Percentiles rank a stretch among this genome's conserved stretches.
These are phyloP conservation scores for Somion occarium DNA, from an alignment of 1,284 basidiomycete species.

Conservation along the genomic window DNA sequence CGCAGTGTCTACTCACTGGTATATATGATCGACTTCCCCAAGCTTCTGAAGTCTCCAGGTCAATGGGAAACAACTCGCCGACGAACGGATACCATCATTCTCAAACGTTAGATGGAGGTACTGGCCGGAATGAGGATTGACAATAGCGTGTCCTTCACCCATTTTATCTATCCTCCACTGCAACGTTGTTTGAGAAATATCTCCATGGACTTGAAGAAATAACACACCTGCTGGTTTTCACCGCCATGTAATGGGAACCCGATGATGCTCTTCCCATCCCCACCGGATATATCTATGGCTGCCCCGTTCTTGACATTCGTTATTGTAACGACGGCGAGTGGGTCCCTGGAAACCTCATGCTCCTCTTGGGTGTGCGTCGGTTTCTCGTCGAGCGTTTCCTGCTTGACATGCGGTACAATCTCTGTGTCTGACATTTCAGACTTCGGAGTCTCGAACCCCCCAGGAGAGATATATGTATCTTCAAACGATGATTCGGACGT, in stretches of 20 bases:
- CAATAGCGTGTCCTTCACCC: constrained; percentile 29
- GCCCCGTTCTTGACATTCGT: constrained; percentile 44
- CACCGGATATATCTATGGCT: constrained; percentile 50
- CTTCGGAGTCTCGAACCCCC: neutral
- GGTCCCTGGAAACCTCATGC: neutral
- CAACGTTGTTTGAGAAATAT: neutral
- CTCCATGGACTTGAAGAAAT: neutral
- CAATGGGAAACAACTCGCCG: constrained; percentile 28
- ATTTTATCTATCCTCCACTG: constrained; percentile 46
- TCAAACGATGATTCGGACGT: neutral
- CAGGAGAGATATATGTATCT: neutral
- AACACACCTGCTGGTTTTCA: constrained; percentile 44
- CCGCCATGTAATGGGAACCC: constrained; percentile 41
- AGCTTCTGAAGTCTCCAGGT: constrained; percentile 12
- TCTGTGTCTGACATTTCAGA: neutral
- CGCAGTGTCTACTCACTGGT: neutral
- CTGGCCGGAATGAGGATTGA: constrained; percentile 35
- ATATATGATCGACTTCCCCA: neutral
- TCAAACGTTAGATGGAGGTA: constrained; percentile 38
- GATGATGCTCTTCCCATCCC: constrained; percentile 42
- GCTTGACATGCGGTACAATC: neutral
- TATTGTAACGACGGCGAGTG: neutral
- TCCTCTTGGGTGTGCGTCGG: neutral
- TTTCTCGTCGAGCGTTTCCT: neutral
- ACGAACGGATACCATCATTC: constrained; percentile 26